A percentile compares a stretch with the other conserved stretches of the same genome.
These are phyloP conservation scores for Niveomyces coronatus DNA, from an alignment of 2,329 filamentous ascomycete species.

Conservation along the genomic window DNA sequence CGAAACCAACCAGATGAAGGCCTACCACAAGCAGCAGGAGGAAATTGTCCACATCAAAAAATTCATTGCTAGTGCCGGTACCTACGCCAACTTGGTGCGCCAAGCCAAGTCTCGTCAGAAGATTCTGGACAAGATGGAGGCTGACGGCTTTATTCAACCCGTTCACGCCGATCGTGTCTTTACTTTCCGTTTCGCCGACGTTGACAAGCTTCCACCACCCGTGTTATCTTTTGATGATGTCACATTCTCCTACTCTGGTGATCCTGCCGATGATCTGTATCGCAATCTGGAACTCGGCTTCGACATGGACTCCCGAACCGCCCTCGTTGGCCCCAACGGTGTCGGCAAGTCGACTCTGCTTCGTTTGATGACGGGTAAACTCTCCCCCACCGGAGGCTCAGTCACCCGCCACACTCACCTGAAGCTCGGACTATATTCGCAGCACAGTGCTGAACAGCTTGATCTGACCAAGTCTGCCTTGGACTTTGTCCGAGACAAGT, in stretches of 20 bases:
- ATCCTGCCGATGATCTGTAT: conserved; percentile 84
- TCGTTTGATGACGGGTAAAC: conserved; percentile 90
- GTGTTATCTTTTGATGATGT: conserved; percentile 95
- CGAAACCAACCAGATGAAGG: conserved; percentile 98
- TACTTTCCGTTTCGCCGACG: conserved; percentile 95
- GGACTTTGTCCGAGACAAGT: conserved; percentile 97
- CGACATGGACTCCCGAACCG: conserved; percentile 98
- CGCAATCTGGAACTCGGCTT: conserved; percentile 96
- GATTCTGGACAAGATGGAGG: conserved; percentile 99
- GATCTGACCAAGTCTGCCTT: conserved; percentile 96
- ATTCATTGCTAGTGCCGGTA: conserved; percentile 99
- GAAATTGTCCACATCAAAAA: conserved; percentile 99
- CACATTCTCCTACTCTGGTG: conserved; percentile 94
- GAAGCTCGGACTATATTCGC: conserved; percentile 95
- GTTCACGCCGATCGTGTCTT: conserved; percentile 80
- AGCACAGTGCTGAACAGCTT: conserved; percentile 97
- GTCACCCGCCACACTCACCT: conserved; percentile 93
- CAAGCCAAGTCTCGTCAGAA: conserved; percentile 99
- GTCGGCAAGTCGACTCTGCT: conserved; percentile 97
- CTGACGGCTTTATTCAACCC: conserved; percentile 94
- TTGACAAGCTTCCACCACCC: conserved; percentile 97
- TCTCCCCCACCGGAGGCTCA: conserved; percentile 70
- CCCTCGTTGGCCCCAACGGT: conserved; percentile 96
- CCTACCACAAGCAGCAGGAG: conserved; percentile 97
- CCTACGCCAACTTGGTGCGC: conserved; percentile 96